These are phyloP conservation scores for Lactarius indigo DNA, from an alignment of 768 basidiomycete genomes.

Conservation along the genomic window DNA sequence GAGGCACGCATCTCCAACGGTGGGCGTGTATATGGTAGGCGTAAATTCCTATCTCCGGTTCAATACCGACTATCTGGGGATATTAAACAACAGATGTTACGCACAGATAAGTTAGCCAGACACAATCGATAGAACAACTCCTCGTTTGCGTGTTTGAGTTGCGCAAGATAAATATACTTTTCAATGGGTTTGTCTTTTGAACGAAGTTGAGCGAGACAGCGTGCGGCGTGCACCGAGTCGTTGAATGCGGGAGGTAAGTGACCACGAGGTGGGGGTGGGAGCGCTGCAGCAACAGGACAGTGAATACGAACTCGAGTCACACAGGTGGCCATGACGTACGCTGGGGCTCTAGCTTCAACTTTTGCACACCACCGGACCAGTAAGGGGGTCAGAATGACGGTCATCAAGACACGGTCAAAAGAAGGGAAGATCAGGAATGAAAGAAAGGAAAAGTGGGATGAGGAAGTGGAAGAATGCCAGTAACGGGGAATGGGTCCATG, in stretches of 20 bases:
- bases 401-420: conserved; percentile 28
- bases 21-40: conserved; percentile 89
- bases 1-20: conserved; percentile 87
- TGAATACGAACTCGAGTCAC: background rate
- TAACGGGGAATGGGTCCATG: background rate
- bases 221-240: conserved; percentile 47
- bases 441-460: background rate
- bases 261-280: conserved; percentile 45
- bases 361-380: conserved; percentile 67
- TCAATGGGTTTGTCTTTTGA: conserved; percentile 73
- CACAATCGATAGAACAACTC: conserved; percentile 77
- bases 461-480: background rate
- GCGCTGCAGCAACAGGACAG: background rate
- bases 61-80: conserved; percentile 2
- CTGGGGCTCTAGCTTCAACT: conserved; percentile 56
- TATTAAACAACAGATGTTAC: conserved; percentile 17
- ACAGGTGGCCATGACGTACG: conserved; percentile 38
- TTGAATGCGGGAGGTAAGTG: conserved; percentile 59
- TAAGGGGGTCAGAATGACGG: conserved; percentile 62
- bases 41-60: conserved; percentile 43
- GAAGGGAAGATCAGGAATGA: too few species aligned
- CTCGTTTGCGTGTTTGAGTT: conserved; percentile 68
- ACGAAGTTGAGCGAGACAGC: conserved; percentile 67
- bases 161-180: conserved; percentile 81
- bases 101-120: conserved; percentile 64